phyloP scores from a whole-genome alignment of 345 rosid genomes.

The Citropsis articulata region DNA sequence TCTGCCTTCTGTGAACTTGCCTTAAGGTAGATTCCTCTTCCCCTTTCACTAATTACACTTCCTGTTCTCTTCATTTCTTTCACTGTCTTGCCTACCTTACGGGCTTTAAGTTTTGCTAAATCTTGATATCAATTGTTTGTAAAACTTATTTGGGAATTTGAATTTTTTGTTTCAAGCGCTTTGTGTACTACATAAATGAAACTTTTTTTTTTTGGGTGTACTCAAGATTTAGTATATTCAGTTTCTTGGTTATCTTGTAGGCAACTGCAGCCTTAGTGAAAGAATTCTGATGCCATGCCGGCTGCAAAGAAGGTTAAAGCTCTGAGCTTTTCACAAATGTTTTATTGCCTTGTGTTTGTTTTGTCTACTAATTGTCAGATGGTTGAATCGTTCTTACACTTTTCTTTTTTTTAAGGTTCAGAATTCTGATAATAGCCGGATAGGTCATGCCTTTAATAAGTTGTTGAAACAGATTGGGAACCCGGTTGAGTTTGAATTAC shows the following conservation, averaged over 20 bases:
- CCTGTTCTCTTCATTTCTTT: not conserved
- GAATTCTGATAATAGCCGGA: slow-evolving; percentile 42
- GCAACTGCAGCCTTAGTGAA: not conserved
- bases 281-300: slow-evolving; percentile 24
- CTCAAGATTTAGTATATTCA: too few relatives aligned
- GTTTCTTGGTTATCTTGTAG: not conserved
- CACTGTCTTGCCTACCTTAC: not conserved
- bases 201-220: too few relatives aligned
- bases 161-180: not conserved
- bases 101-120: not conserved
- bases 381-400: not conserved
- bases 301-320: slow-evolving; percentile 24
- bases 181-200: not conserved
- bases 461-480: slow-evolving; percentile 63
- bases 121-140: not conserved
- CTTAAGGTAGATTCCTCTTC: not conserved
- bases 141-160: not conserved
- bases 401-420: slow-evolving; percentile 17
- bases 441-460: slow-evolving; percentile 55
- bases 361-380: not conserved
- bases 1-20: slow-evolving; percentile 1
- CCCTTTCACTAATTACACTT: not conserved
- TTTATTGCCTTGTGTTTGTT: not conserved
- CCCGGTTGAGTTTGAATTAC: slow-evolving; percentile 74
- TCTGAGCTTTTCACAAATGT: not conserved